A percentile compares a stretch with the other conserved stretches of the same genome.
These are phyloP conservation scores for Sphaerulina populicola DNA, from an alignment of 2,329 filamentous ascomycete species.

Conservation along the genomic window DNA sequence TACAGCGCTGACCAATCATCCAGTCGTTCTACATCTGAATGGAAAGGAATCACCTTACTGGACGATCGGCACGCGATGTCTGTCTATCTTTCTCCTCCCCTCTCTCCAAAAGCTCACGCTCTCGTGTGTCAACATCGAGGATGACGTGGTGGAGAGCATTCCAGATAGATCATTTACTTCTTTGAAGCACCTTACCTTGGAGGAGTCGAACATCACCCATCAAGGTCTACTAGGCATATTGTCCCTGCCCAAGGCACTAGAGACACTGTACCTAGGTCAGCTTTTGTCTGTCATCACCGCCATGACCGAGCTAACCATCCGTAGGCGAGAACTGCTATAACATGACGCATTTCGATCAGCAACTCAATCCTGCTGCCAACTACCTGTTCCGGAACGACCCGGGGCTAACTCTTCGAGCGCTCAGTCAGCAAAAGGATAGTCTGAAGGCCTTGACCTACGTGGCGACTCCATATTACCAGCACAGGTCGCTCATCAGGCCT, in stretches of 20 bases:
- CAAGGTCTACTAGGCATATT: conserved; percentile 18
- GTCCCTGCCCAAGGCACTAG: conserved; percentile 16
- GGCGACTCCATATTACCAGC: conserved; percentile 6
- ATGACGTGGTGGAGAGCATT: conserved; percentile 3
- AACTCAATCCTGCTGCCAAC: conserved; percentile 14
- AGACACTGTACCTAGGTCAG: conserved; percentile 15
- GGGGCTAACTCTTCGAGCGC: conserved; percentile 10
- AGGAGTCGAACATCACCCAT: conserved; percentile 22
- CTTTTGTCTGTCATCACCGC: not conserved
- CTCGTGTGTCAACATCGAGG: conserved; percentile 22
- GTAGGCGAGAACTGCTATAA: conserved; percentile 21
- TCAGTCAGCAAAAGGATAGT: conserved; percentile 19
- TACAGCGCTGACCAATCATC: not conserved
- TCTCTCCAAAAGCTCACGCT: conserved; percentile 17
- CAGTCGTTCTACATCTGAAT: conserved; percentile 22
- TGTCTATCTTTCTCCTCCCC: conserved; percentile 17
- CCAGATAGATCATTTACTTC: conserved; percentile 4
- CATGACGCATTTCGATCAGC: conserved; percentile 12
- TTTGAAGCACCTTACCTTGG: conserved; percentile 18
- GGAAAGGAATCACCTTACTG: conserved; percentile 21
- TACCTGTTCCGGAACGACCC: conserved; percentile 18
- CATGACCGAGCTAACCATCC: not conserved
- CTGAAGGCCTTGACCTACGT: conserved; percentile 17
- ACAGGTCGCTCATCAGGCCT: not conserved
- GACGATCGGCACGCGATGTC: conserved; percentile 12